Percentiles rank a stretch among this genome's conserved stretches.
Conservation (phyloP, 305 asterid species). For the Fraxinus nigra region DNA sequence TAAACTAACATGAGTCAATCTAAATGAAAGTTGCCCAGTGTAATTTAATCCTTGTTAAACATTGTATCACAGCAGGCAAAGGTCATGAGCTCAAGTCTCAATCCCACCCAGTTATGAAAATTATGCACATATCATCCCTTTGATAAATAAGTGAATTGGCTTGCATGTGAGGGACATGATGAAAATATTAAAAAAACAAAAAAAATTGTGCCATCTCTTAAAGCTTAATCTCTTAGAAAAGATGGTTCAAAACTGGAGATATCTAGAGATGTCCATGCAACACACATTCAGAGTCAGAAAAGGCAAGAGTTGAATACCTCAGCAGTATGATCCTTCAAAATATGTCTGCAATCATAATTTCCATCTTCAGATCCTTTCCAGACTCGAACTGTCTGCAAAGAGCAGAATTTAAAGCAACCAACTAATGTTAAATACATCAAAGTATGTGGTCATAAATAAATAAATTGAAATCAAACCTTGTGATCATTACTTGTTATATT, state of each 20-base stretch:
- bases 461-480: not conserved
- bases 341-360: slow-evolving; percentile 58
- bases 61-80: not conserved
- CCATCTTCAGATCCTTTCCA: slow-evolving; percentile 86
- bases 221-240: not conserved
- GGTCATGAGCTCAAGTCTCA: not conserved
- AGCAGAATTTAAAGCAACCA: slow-evolving; percentile 4
- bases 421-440: not conserved
- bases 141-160: not conserved
- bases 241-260: not conserved
- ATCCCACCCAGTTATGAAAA: not conserved
- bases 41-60: not conserved
- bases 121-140: not conserved
- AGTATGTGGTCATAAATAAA: not conserved
- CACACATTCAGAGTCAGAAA: not conserved
- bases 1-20: not conserved
- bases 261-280: not conserved
- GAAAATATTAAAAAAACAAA: not conserved
- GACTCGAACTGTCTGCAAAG: slow-evolving; percentile 85
- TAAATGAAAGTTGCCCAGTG: not conserved
- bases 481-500: not conserved
- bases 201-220: not conserved
- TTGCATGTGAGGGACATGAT: not conserved
- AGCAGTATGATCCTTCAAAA: slow-evolving; percentile 87
- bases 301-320: slow-evolving; percentile 50